Evolutionary conservation across 352 stramenopile genomes (phyloP), one percentile per base, ranked within the genome.

Genomic region (Phytophthora palmivora): DNA sequence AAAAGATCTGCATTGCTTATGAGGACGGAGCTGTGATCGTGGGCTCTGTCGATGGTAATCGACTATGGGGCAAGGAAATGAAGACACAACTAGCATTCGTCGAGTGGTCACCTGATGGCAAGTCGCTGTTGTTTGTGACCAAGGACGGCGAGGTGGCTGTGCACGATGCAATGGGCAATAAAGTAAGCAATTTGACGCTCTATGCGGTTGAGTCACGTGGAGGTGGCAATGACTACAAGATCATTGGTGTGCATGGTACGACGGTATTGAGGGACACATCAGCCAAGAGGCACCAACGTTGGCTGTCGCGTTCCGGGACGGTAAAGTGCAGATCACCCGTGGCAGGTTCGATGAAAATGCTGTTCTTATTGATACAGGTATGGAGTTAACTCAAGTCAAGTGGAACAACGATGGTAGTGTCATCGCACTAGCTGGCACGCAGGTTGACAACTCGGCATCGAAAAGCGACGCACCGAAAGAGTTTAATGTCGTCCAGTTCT

Each of bases 1-100:
- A 97, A 68, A 97, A 97, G 74, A 98, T 98, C 56, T 98, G 94
- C 64, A 98, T 98, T 61, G 92, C 91, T 11, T 98, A 98, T 67
- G 91, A 96, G 52, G 94, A 98, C 70, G 92, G 94, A 19, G 89
- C 90, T 4, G 95, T 98, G 43, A 98, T 98, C 54, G 94, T 98
- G 12, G 94, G 94, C 8, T 96, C 84, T 14, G 93, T 98, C 1
- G 94, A 98, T 56, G 95, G 94, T 34, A 98, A 97, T 61, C 79
- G 93, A 0, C 76, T 98, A 2, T 98, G 95, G 94, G 94, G 94
- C 3, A 98, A 98, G 54, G 92, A 98, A 51, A 95, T 98, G 67
- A 93, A 95, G 61, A 91, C 87, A 11, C 78, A 94, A 44, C 61
- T 98, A n/a, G 76, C 74, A 12, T 95, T 96, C 56, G 92, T 98